phyloP scores from a whole-genome alignment of 306 rosid genomes.

The Acmispon strigosus region DNA sequence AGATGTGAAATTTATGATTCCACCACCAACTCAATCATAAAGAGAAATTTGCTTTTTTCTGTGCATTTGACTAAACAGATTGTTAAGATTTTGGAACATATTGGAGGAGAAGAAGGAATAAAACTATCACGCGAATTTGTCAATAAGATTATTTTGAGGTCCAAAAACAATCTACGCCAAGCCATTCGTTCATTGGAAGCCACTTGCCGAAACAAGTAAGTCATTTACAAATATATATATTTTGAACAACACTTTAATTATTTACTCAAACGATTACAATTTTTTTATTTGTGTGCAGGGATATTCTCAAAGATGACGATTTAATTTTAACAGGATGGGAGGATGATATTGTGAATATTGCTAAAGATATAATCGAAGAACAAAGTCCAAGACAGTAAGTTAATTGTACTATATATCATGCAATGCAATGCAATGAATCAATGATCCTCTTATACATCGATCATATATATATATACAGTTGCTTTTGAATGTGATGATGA shows the following conservation, averaged over 20 bases:
- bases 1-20: neutral
- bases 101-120: constrained; percentile 48
- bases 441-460: too few relatives aligned
- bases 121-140: constrained; percentile 35
- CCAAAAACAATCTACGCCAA: constrained; percentile 63
- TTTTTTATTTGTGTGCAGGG: constrained; percentile 37
- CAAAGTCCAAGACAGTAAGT: constrained; percentile 84
- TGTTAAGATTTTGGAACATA: constrained; percentile 49
- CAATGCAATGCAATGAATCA: too few relatives aligned
- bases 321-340: constrained; percentile 77
- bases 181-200: constrained; percentile 90
- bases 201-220: constrained; percentile 50
- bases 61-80: constrained; percentile 36
- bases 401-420: too few relatives aligned
- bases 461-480: too few relatives aligned
- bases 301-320: constrained; percentile 45
- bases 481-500: too few relatives aligned
- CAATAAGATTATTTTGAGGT: constrained; percentile 40
- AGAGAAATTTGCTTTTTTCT: neutral
- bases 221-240: neutral
- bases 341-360: constrained; percentile 60
- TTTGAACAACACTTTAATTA: neutral
- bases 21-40: too few relatives aligned
- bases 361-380: constrained; percentile 51
- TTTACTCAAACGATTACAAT: neutral